phyloP scores from a whole-genome alignment of 169 alveolate species.

The Eimeria mitis region DNA sequence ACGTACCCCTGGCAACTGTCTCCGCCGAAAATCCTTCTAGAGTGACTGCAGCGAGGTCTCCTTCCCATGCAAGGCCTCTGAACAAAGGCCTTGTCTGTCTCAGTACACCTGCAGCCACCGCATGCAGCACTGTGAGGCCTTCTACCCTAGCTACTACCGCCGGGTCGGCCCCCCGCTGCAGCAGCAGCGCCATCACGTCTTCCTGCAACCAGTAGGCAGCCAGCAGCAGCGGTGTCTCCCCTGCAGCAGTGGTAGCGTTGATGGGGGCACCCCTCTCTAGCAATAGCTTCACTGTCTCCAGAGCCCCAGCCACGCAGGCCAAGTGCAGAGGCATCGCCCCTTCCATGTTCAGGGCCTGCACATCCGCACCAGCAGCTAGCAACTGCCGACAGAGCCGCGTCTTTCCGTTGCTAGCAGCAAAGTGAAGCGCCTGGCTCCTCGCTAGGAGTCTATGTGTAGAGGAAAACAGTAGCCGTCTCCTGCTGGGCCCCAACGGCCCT shows the following conservation, averaged over 20 bases:
- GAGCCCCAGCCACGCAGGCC: slow-evolving; percentile 91
- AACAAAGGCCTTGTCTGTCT: slow-evolving; percentile 28
- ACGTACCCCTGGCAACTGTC: slow-evolving; percentile 41
- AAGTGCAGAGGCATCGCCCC: slow-evolving; percentile 94
- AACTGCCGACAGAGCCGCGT: slow-evolving; percentile 88
- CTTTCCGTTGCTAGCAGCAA: slow-evolving; percentile 93
- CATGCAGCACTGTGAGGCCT: slow-evolving; percentile 80
- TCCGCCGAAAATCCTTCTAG: slow-evolving; percentile 55
- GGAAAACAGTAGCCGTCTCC: slow-evolving; percentile 85
- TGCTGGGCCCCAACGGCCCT: background rate
- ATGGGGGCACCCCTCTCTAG: slow-evolving; percentile 86
- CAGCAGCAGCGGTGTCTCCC: slow-evolving; percentile 92
- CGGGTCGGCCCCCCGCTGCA: slow-evolving; percentile 86
- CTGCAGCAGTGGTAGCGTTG: slow-evolving; percentile 86
- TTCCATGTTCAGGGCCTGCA: slow-evolving; percentile 88
- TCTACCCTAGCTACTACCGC: slow-evolving; percentile 50
- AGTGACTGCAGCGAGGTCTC: slow-evolving; percentile 79
- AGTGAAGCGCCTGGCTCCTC: slow-evolving; percentile 90
- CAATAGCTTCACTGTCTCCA: slow-evolving; percentile 88
- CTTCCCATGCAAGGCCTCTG: slow-evolving; percentile 80
- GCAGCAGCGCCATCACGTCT: slow-evolving; percentile 85
- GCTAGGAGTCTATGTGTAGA: slow-evolving; percentile 89
- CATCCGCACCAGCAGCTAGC: slow-evolving; percentile 88
- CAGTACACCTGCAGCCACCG: slow-evolving; percentile 78
- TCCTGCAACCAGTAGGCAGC: slow-evolving; percentile 90